Base-by-base conservation (phyloP, 495 filamentous ascomycete genomes). In the Annulohypoxylon nitens region DNA sequence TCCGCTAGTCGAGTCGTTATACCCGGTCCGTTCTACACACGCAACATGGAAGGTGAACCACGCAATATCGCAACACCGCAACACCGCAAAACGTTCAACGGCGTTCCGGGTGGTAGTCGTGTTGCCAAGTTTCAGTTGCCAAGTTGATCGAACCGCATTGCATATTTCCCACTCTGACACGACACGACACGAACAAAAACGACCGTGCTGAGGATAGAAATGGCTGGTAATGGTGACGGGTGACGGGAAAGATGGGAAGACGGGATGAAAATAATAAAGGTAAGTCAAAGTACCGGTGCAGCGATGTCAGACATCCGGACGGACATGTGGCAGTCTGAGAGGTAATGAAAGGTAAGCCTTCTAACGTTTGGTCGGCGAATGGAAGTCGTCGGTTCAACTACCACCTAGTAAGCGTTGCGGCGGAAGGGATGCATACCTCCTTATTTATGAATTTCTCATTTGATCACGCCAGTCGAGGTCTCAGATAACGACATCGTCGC, bases 261-360 rank as follows among this genome's bases (percentile, higher is more conserved):
- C 20, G 43, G n/a, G 43, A 47, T 47, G 43, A 20, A 45, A 20
- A 20, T n/a, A 18, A 55, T 23, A 10, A 58, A 47, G 30, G n/a
- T 26, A 25, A 25, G 55, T 26, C 45, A 57, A 57, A 37, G 53
- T 57, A 57, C 23, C 50, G 48, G 48, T 26, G 45, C 45, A 20
- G 45, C 48, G 50, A 26, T 57, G 30, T 37, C 53, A 37, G 25
- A 37, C 53, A 37, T 12, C 50, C 43, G 43, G 39, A 25, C 67
- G 67, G 63, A 74, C 71, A 74, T 74, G 71, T 74, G 71, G 71
- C 71, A 74, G 62, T 67, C 71, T 60, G 45, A 74, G 57, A 74
- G 63, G 41, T 59, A 41, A 70, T 47, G 43, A 47, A 47, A 47
- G 43, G 43, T 47, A 47, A 47, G 43, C 48, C 26, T 62, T 25